Evolutionary conservation across 1,284 basidiomycete genomes (phyloP).

Genomic region (Austropuccinia psidii): DNA sequence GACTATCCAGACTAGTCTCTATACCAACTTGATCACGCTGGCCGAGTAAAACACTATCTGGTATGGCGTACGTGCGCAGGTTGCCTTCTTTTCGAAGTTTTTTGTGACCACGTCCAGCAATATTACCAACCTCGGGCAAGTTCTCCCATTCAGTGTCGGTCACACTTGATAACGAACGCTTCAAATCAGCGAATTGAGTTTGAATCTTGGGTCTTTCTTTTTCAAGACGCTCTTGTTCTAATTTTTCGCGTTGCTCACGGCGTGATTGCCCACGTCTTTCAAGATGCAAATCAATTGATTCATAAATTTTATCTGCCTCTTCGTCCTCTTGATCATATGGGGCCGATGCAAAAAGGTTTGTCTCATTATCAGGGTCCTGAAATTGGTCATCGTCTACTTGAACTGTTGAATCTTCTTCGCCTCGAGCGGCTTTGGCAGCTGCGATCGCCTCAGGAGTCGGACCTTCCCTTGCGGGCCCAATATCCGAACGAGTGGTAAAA

Average conservation of each 20-base stretch:
- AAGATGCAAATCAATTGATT: conserved; percentile 79
- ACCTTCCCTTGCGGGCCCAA: conserved; percentile 91
- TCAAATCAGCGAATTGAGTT: conserved; percentile 88
- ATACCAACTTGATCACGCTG: conserved; percentile 56
- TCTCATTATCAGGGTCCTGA: conserved; percentile 96
- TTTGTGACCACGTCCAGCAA: conserved; percentile 63
- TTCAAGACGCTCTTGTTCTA: conserved; percentile 63
- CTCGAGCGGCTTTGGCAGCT: conserved; percentile 54
- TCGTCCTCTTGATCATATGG: conserved; percentile 97
- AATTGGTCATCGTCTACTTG: conserved; percentile 67
- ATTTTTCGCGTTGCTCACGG: conserved; percentile 67
- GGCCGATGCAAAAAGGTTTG: conserved; percentile 86
- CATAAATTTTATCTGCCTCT: conserved; percentile 93
- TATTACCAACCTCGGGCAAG: conserved; percentile 91
- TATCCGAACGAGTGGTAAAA: conserved; percentile 97
- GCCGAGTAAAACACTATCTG: conserved; percentile 67
- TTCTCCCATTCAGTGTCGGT: conserved; percentile 89
- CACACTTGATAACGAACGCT: conserved; percentile 74
- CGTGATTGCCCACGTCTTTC: conserved; percentile 70
- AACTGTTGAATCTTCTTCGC: conserved; percentile 73
- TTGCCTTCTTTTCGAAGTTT: conserved; percentile 66
- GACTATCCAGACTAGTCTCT: conserved; percentile 63
- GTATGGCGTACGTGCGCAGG: conserved; percentile 72
- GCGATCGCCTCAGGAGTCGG: conserved; percentile 58
- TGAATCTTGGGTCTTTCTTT: conserved; percentile 80